Conservation (phyloP, 192 early-diverging fungal species). For the Nowakowskiella sp. region DNA sequence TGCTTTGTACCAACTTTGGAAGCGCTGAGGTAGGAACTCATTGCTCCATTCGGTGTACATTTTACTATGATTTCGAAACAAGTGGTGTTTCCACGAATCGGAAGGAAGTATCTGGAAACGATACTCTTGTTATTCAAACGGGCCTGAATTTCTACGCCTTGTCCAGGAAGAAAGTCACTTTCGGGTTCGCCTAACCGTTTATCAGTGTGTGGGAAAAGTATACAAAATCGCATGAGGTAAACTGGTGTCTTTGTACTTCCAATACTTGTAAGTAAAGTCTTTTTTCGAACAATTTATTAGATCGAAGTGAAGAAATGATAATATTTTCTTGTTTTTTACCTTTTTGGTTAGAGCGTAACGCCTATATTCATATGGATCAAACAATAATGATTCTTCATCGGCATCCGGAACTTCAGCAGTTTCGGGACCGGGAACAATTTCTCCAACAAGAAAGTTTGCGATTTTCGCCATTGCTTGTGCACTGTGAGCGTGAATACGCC, state of each 20-base stretch:
- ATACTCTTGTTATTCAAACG: constrained; percentile 15
- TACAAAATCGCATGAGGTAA: neutral
- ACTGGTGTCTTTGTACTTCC: neutral
- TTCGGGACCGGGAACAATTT: neutral
- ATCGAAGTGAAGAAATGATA: neutral
- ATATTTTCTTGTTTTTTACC: neutral
- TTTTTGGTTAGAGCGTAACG: neutral
- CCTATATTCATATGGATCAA: neutral
- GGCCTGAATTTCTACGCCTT: constrained; percentile 29
- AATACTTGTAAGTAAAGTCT: neutral
- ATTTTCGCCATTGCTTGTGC: neutral
- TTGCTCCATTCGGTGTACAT: neutral
- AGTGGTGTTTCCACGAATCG: constrained; percentile 14
- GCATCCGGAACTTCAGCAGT: neutral
- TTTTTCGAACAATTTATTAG: neutral
- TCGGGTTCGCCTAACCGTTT: neutral
- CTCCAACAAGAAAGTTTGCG: neutral
- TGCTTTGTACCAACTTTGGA: neutral
- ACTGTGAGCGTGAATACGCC: neutral
- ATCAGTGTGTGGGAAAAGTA: neutral
- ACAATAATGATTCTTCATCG: neutral
- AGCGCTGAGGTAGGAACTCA: neutral
- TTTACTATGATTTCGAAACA: constrained; percentile 3
- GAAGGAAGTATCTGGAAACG: constrained; percentile 26
- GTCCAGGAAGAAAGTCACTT: constrained; percentile 27